Percentiles rank a stretch among this genome's conserved stretches.
Evolutionary conservation across 2,329 filamentous ascomycete genomes (phyloP).

Genomic region (Alternaria sp.): DNA sequence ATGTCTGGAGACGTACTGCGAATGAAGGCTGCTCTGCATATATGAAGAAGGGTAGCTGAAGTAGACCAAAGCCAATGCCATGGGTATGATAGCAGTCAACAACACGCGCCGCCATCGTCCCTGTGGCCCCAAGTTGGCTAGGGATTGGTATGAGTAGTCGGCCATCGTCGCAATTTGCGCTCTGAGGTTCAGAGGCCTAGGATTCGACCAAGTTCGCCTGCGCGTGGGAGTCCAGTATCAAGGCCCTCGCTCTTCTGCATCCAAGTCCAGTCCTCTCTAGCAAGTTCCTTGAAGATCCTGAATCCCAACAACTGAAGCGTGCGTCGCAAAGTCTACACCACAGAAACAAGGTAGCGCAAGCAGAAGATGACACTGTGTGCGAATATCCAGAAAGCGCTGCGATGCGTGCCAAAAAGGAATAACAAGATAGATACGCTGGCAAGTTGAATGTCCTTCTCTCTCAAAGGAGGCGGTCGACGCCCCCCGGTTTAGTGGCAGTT

Average conservation of each 20-base stretch:
- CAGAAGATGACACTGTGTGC: neutral
- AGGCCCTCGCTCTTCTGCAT: neutral
- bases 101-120: slow-evolving; percentile 48
- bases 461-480: slow-evolving; percentile 9
- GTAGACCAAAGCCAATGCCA: slow-evolving; percentile 42
- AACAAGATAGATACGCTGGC: slow-evolving; percentile 1
- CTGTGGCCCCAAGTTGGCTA: slow-evolving; percentile 47
- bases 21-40: slow-evolving; percentile 30
- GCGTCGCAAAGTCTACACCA: slow-evolving; percentile 1
- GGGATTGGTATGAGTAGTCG: slow-evolving; percentile 44
- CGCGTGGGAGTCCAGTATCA: neutral
- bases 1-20: slow-evolving; percentile 33
- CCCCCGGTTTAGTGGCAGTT: slow-evolving; percentile 10
- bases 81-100: slow-evolving; percentile 43
- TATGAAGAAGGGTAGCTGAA: slow-evolving; percentile 41
- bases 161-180: slow-evolving; percentile 23
- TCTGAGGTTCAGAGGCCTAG: slow-evolving; percentile 4
- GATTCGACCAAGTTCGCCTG: neutral
- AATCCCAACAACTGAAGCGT: neutral
- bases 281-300: neutral
- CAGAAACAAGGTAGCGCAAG: neutral
- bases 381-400: neutral
- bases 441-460: neutral
- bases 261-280: neutral
- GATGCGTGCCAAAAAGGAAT: neutral